These are phyloP conservation scores for Oxyria digyna DNA, from an alignment of 148 eudicot genomes.

Conservation along the genomic window DNA sequence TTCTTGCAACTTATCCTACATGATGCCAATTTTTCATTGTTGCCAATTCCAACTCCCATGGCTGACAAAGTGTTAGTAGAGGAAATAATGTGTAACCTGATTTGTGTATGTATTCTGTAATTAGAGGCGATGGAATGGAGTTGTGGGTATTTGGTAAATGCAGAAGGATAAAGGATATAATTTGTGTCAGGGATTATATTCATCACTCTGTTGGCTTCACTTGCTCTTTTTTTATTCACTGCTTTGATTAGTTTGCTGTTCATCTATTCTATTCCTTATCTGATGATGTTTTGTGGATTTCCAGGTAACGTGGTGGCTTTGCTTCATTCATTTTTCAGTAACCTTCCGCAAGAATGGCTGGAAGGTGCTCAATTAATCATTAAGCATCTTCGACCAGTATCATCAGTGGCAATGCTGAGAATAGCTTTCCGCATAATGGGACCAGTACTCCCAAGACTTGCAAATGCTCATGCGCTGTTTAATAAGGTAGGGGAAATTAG, in stretches of 20 bases:
- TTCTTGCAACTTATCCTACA: too few species aligned
- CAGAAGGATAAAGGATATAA: not conserved
- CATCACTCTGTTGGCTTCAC: not conserved
- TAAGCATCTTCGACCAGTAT: constrained; percentile 74
- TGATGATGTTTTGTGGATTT: constrained; percentile 7
- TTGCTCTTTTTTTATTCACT: not conserved
- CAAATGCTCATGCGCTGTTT: constrained; percentile 84
- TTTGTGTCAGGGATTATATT: not conserved
- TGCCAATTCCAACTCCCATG: not conserved
- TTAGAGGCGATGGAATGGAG: not conserved
- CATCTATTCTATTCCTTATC: not conserved
- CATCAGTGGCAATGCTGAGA: constrained; percentile 84
- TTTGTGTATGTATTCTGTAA: not conserved
- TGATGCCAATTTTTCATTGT: not conserved
- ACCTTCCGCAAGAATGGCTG: constrained; percentile 96
- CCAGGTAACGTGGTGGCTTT: constrained; percentile 73
- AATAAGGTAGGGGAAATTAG: constrained; percentile 41
- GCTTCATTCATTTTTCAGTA: constrained; percentile 81
- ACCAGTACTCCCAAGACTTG: constrained; percentile 89
- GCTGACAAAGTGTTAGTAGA: not conserved
- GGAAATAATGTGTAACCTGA: not conserved
- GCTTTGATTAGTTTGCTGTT: not conserved
- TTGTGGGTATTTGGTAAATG: not conserved
- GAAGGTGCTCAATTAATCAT: constrained; percentile 76
- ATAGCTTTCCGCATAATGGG: constrained; percentile 93